These are phyloP conservation scores for Citrus unshiu DNA, from an alignment of 345 rosid species.

Conservation along the genomic window DNA sequence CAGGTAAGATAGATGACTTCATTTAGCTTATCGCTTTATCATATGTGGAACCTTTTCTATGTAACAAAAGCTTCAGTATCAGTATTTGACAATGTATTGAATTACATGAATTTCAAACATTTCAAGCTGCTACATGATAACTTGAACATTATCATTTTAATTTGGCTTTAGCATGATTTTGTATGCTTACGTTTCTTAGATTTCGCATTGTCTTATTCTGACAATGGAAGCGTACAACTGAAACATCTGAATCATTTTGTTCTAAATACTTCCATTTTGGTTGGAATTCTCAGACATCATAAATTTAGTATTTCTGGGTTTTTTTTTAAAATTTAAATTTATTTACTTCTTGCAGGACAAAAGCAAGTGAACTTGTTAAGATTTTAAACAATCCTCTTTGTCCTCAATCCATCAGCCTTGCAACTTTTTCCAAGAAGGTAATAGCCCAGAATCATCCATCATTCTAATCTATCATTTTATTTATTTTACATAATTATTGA, in stretches of 20 bases:
- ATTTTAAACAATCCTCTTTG: constrained; percentile 65
- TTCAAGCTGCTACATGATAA: not conserved
- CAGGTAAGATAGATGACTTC: constrained; percentile 42
- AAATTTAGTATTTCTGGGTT: not conserved
- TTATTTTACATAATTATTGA: not conserved
- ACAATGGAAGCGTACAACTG: not conserved
- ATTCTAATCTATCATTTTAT: not conserved
- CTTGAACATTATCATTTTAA: not conserved
- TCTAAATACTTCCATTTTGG: not conserved
- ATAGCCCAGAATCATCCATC: constrained; percentile 7
- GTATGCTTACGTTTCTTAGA: not conserved
- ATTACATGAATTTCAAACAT: not conserved
- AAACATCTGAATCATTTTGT: not conserved
- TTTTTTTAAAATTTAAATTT: not conserved
- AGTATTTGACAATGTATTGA: not conserved
- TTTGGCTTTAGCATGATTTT: not conserved
- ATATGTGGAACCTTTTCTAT: not conserved
- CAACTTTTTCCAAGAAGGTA: constrained; percentile 85
- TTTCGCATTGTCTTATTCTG: not conserved
- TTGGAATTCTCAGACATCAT: constrained; percentile 8
- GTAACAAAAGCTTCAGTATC: not conserved
- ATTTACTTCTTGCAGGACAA: constrained; percentile 49
- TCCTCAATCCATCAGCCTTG: constrained; percentile 69
- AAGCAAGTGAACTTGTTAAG: constrained; percentile 63
- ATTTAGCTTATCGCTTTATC: not conserved